These are phyloP conservation scores for Amoebophrya sp. DNA, from an alignment of 169 alveolate species.

Conservation along the genomic window DNA sequence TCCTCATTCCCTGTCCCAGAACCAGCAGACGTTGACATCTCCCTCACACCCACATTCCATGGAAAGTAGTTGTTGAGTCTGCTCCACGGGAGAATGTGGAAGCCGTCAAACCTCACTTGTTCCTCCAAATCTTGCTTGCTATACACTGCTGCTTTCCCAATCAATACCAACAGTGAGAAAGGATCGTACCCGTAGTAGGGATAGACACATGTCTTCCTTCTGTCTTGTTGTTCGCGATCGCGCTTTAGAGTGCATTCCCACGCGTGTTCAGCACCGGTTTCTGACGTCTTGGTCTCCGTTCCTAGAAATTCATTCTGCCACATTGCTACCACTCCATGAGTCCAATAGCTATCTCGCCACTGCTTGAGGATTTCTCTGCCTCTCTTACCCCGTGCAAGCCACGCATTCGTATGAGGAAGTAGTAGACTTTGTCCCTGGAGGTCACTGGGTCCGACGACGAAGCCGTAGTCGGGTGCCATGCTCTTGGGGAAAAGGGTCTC, in stretches of 20 bases:
- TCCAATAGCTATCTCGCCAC: neutral
- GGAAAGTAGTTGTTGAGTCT: constrained; percentile 4
- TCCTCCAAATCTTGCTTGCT: too few relatives aligned
- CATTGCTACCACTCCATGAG: too few relatives aligned
- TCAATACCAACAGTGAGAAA: neutral
- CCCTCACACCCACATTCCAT: neutral
- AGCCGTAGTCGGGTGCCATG: neutral
- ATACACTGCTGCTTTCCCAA: too few relatives aligned
- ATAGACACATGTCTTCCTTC: neutral
- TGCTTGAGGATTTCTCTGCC: neutral
- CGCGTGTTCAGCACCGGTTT: neutral
- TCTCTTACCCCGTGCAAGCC: neutral
- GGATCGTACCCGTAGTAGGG: constrained; percentile 14
- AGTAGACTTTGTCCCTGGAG: neutral
- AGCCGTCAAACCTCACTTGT: too few relatives aligned
- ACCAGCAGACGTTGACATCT: neutral
- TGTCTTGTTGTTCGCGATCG: too few relatives aligned
- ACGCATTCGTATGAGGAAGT: neutral
- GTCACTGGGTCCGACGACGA: neutral
- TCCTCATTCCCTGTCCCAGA: too few relatives aligned
- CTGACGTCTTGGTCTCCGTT: neutral
- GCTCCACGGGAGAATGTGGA: neutral
- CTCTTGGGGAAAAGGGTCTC: neutral
- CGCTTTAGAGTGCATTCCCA: neutral
- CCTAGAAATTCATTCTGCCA: too few relatives aligned